Percentiles rank a stretch among this genome's conserved stretches.
Conservation (phyloP, 176 grass and related monocot genomes). For the Eragrostis curvula region DNA sequence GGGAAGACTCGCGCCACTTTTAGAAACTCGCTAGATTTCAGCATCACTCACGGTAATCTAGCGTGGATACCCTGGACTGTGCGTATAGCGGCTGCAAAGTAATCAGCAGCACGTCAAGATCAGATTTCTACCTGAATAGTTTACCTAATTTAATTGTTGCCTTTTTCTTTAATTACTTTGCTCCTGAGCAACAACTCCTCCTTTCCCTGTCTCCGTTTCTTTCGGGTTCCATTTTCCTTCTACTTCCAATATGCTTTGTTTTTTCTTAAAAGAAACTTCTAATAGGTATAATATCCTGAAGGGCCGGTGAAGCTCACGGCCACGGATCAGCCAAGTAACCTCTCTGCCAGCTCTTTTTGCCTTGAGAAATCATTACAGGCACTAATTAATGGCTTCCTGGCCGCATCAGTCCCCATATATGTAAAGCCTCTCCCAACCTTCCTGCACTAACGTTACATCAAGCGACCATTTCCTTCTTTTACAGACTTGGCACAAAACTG, state of each 20-base stretch:
- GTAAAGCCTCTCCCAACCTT: not conserved
- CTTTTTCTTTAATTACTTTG: conserved; percentile 12
- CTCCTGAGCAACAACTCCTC: conserved; percentile 34
- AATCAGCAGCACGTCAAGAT: conserved; percentile 19
- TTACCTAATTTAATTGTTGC: conserved; percentile 19
- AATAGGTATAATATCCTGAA: not conserved
- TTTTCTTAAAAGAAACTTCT: not conserved
- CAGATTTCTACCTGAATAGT: no score
- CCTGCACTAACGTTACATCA: conserved; percentile 46
- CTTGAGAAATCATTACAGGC: conserved; percentile 16
- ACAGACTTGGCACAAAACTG: conserved; percentile 8
- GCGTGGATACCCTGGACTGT: not conserved
- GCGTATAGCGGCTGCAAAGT: conserved; percentile 34
- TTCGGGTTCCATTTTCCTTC: not conserved
- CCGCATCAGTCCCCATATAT: conserved; percentile 29
- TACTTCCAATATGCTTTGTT: not conserved
- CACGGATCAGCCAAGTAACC: conserved; percentile 45
- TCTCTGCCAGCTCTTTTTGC: not conserved
- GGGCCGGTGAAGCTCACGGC: conserved; percentile 21
- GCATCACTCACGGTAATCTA: not conserved
- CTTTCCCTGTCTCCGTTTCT: not conserved
- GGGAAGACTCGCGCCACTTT: not conserved
- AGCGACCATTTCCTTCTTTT: not conserved
- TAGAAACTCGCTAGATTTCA: conserved; percentile 41
- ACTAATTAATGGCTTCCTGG: conserved; percentile 20